Percentiles rank a stretch among this genome's conserved stretches.
Conservation (phyloP, 192 early-diverging fungal genomes). For the Linnemannia exigua region DNA sequence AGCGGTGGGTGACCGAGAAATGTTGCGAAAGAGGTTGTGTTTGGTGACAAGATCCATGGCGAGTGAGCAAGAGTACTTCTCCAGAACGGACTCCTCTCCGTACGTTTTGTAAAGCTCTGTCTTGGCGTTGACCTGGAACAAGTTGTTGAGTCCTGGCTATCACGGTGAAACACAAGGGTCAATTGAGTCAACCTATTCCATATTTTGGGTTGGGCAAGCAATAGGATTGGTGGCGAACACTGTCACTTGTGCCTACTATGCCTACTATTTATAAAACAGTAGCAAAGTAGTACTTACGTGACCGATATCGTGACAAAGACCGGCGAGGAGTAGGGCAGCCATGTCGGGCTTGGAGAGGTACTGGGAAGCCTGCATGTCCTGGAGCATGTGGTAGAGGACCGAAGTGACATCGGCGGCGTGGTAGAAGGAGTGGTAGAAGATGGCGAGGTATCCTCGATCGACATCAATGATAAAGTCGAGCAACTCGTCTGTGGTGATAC, state of each 20-base stretch:
- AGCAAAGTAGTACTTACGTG: slow-evolving; percentile 70
- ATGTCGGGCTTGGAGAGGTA: slow-evolving; percentile 80
- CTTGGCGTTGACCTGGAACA: slow-evolving; percentile 90
- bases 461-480: slow-evolving; percentile 91
- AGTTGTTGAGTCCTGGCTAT: slow-evolving; percentile 92
- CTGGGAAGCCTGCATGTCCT: slow-evolving; percentile 73
- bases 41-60: slow-evolving; percentile 81
- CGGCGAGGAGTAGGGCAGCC: slow-evolving; percentile 85
- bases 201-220: neutral
- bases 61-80: slow-evolving; percentile 88
- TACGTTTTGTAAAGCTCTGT: slow-evolving; percentile 81
- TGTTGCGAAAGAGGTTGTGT: slow-evolving; percentile 76
- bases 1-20: slow-evolving; percentile 54
- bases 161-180: slow-evolving; percentile 8
- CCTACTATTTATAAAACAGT: neutral
- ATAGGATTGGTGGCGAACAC: neutral
- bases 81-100: slow-evolving; percentile 88
- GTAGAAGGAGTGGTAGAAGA: slow-evolving; percentile 93
- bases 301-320: slow-evolving; percentile 91
- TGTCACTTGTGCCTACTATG: neutral
- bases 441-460: slow-evolving; percentile 83
- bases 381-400: slow-evolving; percentile 85
- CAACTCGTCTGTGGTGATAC: slow-evolving; percentile 72
- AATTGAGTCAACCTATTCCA: neutral
- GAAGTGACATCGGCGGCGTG: slow-evolving; percentile 92